These are phyloP conservation scores for Hansenula lynferdii DNA, from an alignment of 1,139 yeast genomes.

Conservation along the genomic window DNA sequence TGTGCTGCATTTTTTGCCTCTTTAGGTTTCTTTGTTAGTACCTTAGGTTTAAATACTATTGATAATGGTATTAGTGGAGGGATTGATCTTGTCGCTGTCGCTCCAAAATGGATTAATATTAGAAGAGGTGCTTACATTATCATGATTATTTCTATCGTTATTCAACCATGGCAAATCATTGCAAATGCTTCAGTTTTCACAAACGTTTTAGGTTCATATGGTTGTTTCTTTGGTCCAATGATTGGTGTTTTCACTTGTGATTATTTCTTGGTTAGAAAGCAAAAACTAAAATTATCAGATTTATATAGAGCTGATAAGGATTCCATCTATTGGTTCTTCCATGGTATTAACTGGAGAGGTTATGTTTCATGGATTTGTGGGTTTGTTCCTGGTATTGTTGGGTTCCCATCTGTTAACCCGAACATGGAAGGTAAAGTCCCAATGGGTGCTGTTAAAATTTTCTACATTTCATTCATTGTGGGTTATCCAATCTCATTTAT, in stretches of 20 bases:
- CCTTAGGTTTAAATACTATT: constrained; percentile 33
- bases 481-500: constrained; percentile 30
- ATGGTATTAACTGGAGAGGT: constrained; percentile 28
- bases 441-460: constrained; percentile 28
- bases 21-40: constrained; percentile 27
- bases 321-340: constrained; percentile 28
- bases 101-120: constrained; percentile 35
- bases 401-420: constrained; percentile 30
- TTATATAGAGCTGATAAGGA: constrained; percentile 23
- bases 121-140: constrained; percentile 31
- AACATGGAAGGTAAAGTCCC: constrained; percentile 19
- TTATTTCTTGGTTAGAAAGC: constrained; percentile 25
- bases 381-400: constrained; percentile 34
- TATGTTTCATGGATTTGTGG: constrained; percentile 26
- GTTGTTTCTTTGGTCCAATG: constrained; percentile 29
- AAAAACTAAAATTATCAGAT: constrained; percentile 26
- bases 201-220: constrained; percentile 27
- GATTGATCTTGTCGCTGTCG: constrained; percentile 37
- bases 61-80: constrained; percentile 42
- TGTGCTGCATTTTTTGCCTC: constrained; percentile 33
- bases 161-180: constrained; percentile 31
- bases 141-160: constrained; percentile 26
- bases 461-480: constrained; percentile 25
- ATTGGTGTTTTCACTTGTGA: constrained; percentile 27
- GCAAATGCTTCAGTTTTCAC: constrained; percentile 29